A percentile compares a stretch with the other conserved stretches of the same genome.
phyloP scores from a whole-genome alignment of 192 early-diverging fungal species.

The Coemansia sp. region DNA sequence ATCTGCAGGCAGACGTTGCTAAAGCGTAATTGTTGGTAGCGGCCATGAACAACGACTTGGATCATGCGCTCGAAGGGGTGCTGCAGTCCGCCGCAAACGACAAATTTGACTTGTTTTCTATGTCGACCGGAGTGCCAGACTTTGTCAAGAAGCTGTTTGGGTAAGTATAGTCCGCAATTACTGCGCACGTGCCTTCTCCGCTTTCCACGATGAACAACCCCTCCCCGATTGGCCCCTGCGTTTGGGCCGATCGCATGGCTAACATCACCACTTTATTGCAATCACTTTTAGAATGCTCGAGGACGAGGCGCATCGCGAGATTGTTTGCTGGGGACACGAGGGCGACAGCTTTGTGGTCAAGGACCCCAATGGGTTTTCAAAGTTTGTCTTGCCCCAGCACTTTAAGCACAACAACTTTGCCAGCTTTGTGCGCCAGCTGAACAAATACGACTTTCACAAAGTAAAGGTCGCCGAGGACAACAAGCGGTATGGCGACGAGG shows the following conservation, averaged over 20 bases:
- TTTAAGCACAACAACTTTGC: constrained; percentile 94
- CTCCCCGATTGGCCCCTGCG: neutral
- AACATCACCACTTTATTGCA: neutral
- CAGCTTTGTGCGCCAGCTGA: constrained; percentile 86
- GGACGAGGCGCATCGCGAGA: constrained; percentile 48
- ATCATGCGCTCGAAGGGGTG: constrained; percentile 31
- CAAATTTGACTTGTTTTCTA: constrained; percentile 50
- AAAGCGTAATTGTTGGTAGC: neutral
- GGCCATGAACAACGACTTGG: constrained; percentile 41
- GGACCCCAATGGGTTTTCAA: constrained; percentile 80
- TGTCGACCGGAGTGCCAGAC: constrained; percentile 53
- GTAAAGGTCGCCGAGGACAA: constrained; percentile 55
- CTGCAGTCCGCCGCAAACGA: constrained; percentile 36
- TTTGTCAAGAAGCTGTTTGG: constrained; percentile 56
- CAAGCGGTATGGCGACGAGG: constrained; percentile 53
- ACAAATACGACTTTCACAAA: constrained; percentile 86
- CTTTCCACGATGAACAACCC: neutral
- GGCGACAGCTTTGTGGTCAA: constrained; percentile 88
- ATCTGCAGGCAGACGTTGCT: constrained; percentile 4
- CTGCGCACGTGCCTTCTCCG: neutral
- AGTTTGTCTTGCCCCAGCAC: constrained; percentile 74
- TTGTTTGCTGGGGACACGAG: constrained; percentile 69
- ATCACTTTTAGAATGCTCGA: constrained; percentile 48
- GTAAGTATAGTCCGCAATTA: constrained; percentile 14
- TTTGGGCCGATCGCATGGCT: neutral